These are phyloP conservation scores for Amanita phalloides DNA, from an alignment of 768 basidiomycete genomes.

Conservation along the genomic window DNA sequence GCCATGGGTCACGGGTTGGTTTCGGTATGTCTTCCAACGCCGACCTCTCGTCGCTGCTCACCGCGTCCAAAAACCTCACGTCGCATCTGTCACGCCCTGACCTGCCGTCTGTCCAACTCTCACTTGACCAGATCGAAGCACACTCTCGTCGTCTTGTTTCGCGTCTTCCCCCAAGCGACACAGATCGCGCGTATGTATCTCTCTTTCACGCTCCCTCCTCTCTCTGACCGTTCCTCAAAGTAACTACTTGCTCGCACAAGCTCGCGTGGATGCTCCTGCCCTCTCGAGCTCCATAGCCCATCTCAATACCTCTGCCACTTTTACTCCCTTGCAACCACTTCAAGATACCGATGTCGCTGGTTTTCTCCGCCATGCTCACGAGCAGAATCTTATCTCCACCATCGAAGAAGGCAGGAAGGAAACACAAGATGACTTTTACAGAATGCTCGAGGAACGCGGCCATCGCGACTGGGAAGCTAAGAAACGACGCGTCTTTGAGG, in stretches of 20 bases:
- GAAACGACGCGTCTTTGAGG: conserved; percentile 84
- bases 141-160: conserved; percentile 81
- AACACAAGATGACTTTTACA: conserved; percentile 80
- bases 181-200: conserved; percentile 58
- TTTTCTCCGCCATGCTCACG: conserved; percentile 91
- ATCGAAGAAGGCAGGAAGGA: conserved; percentile 84
- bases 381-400: conserved; percentile 88
- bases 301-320: conserved; percentile 72
- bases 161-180: conserved; percentile 49
- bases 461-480: conserved; percentile 83
- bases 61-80: conserved; percentile 62
- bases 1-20: not conserved
- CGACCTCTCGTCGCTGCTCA: conserved; percentile 62
- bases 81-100: conserved; percentile 72
- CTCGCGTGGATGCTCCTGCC: conserved; percentile 87
- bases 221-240: conserved; percentile 23
- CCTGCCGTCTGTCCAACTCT: conserved; percentile 79
- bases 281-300: conserved; percentile 76
- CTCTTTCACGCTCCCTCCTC: conserved; percentile 2
- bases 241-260: conserved; percentile 88
- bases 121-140: conserved; percentile 90
- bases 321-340: conserved; percentile 84
- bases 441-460: conserved; percentile 63
- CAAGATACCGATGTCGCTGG: conserved; percentile 90
- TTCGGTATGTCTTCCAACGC: conserved; percentile 13